Evolutionary conservation across 176 grass and related monocot genomes (phyloP).

Genomic region (Avena atlantica): DNA sequence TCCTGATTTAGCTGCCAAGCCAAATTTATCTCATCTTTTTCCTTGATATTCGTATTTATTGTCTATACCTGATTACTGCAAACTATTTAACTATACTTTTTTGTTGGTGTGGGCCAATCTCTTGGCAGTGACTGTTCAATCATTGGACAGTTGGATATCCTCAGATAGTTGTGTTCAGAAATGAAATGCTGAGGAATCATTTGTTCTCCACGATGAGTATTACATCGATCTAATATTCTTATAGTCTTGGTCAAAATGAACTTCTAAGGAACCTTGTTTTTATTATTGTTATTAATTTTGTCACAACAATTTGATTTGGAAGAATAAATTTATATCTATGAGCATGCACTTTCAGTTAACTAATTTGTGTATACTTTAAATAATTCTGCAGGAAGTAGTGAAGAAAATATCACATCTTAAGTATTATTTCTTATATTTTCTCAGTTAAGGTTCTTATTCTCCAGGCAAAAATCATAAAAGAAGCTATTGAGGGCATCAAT

Average conservation of each 20-base stretch:
- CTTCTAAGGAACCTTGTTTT: not conserved
- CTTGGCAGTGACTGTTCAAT: not conserved
- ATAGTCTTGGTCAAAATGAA: constrained; percentile 1
- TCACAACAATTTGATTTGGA: constrained; percentile 22
- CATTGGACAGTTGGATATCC: not conserved
- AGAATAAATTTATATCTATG: constrained; percentile 6
- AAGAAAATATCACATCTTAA: not conserved
- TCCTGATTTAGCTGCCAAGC: not conserved
- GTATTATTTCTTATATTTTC: constrained; percentile 26
- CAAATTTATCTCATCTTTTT: constrained; percentile 18
- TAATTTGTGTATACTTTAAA: not conserved
- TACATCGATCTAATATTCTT: not conserved
- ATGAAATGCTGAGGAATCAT: constrained; percentile 25
- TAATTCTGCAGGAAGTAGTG: constrained; percentile 10
- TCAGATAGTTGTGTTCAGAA: not conserved
- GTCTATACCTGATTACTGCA: not conserved
- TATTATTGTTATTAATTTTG: not conserved
- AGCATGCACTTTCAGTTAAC: constrained; percentile 14
- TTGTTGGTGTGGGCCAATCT: not conserved
- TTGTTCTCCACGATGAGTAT: not conserved
- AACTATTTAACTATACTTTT: not conserved
- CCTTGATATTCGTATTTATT: not conserved
- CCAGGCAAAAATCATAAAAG: constrained; percentile 76
- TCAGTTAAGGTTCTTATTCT: constrained; percentile 35
- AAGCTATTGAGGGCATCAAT: constrained; percentile 76